These are phyloP conservation scores for Elongisporangium prolatum DNA, from an alignment of 352 stramenopile genomes.

Conservation along the genomic window DNA sequence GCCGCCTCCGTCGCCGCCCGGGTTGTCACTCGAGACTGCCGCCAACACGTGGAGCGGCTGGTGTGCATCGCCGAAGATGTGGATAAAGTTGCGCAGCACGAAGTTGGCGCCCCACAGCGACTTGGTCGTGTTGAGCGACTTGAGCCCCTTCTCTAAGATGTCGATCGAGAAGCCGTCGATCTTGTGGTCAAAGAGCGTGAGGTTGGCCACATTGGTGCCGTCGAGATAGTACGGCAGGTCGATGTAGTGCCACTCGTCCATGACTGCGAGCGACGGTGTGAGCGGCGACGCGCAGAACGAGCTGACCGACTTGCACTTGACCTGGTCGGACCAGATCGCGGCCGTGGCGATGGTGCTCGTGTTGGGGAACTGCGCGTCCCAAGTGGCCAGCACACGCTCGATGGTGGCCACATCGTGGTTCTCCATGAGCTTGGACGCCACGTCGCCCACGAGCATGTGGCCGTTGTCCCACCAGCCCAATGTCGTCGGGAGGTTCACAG, in stretches of 20 bases:
- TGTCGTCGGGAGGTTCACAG: conserved; percentile 8
- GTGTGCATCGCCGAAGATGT: conserved; percentile 36
- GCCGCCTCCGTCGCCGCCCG: conserved; percentile 28
- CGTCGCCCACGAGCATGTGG: conserved; percentile 29
- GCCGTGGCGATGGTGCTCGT: conserved; percentile 18
- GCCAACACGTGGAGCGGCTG: conserved; percentile 32
- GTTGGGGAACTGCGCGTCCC: conserved; percentile 30
- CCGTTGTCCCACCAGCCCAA: conserved; percentile 32
- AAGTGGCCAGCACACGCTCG: conserved; percentile 14
- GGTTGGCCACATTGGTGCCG: conserved; percentile 19
- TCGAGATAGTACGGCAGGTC: conserved; percentile 31
- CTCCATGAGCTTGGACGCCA: conserved; percentile 27
- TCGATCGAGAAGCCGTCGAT: conserved; percentile 23
- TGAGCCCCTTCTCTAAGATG: conserved; percentile 25
- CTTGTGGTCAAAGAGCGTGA: conserved; percentile 27
- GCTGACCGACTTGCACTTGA: conserved; percentile 23
- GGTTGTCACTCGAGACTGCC: conserved; percentile 19
- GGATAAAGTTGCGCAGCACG: conserved; percentile 33
- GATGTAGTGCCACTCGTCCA: conserved; percentile 45
- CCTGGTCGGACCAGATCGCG: conserved; percentile 28
- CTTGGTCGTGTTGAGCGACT: conserved; percentile 29
- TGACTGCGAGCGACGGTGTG: conserved; percentile 23
- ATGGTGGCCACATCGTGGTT: conserved; percentile 20
- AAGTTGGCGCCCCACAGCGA: conserved; percentile 40
- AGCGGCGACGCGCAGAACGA: conserved; percentile 17